Percentiles rank a stretch among this genome's conserved stretches.
Conservation (phyloP, 768 basidiomycete species). For the Solioccasus polychromus region DNA sequence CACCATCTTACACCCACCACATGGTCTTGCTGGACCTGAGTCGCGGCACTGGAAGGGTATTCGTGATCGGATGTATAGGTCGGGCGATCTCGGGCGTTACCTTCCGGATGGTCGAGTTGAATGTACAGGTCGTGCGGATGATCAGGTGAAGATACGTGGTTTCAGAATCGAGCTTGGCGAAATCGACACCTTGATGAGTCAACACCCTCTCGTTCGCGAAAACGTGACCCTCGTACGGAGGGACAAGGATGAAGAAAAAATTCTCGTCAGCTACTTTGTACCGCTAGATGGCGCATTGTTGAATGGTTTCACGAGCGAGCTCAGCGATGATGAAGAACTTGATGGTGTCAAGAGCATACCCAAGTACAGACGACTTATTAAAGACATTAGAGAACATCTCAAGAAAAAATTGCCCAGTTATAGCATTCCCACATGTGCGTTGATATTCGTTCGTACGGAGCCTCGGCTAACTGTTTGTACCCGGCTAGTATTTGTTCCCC, state of each 20-base stretch:
- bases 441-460: neutral
- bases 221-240: constrained; percentile 95
- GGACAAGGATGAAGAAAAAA: constrained; percentile 99
- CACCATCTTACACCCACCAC: constrained; percentile 61
- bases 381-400: constrained; percentile 90
- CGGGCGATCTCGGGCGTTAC: constrained; percentile 95
- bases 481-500: constrained; percentile 82
- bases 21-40: constrained; percentile 63
- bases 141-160: constrained; percentile 98
- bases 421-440: constrained; percentile 85
- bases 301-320: constrained; percentile 69
- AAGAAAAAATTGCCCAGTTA: constrained; percentile 97
- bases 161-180: constrained; percentile 99
- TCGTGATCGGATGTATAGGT: constrained; percentile 95
- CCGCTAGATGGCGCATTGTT: constrained; percentile 71
- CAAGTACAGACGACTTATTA: constrained; percentile 84
- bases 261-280: constrained; percentile 95
- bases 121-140: constrained; percentile 95
- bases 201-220: constrained; percentile 92
- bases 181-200: constrained; percentile 93
- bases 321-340: constrained; percentile 44
- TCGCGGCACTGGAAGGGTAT: constrained; percentile 90
- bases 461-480: constrained; percentile 3
- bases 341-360: constrained; percentile 74
- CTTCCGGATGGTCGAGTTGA: constrained; percentile 90